Conservation (phyloP, 331 rosid genomes). For the Malus hybrid region DNA sequence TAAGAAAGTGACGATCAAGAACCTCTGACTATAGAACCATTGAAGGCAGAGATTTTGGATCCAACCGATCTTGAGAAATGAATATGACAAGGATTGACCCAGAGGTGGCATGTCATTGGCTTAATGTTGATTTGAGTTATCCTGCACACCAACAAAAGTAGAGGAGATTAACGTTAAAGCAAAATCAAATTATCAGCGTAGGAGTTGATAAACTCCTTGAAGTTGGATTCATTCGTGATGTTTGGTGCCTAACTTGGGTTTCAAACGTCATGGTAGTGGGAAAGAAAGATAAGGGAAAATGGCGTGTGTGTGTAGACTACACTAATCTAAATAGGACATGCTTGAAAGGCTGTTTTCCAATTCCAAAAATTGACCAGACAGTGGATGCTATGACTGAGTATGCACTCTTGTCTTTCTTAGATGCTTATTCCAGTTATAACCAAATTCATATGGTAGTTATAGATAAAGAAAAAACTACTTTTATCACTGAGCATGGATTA, state of each 20-base stretch:
- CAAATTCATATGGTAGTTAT: too few relatives aligned
- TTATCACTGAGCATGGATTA: too few relatives aligned
- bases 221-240: background rate
- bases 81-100: background rate
- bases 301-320: background rate
- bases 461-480: too few relatives aligned
- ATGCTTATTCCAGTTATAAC: too few relatives aligned
- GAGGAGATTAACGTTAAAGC: fast-evolving
- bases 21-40: background rate
- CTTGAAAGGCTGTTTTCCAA: too few relatives aligned
- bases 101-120: background rate
- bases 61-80: fast-evolving
- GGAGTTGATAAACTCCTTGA: background rate
- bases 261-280: background rate
- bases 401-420: background rate
- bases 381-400: too few relatives aligned
- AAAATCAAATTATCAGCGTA: background rate
- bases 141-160: fast-evolving
- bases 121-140: background rate
- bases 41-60: background rate
- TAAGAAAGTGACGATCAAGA: background rate
- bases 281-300: background rate
- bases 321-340: background rate
- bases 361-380: too few relatives aligned
- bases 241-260: background rate